phyloP scores from a whole-genome alignment of 139 green algal species.

The Chlorella sorokiniana region DNA sequence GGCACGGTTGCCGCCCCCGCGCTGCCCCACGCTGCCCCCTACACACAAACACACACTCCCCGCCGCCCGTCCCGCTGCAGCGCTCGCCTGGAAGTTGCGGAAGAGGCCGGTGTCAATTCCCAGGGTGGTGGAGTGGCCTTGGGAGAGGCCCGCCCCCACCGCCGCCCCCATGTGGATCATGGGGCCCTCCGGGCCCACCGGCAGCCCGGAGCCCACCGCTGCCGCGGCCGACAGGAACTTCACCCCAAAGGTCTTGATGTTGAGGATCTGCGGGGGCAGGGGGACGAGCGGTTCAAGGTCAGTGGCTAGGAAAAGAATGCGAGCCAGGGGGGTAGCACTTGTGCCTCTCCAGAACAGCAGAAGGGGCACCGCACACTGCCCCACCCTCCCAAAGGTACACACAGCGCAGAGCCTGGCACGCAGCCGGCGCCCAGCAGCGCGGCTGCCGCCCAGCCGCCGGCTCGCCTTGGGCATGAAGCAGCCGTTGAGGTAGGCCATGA shows the following conservation, averaged over 20 bases:
- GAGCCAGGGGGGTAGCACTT: background rate
- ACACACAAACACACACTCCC: background rate
- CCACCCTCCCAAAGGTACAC: background rate
- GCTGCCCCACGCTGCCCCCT: background rate
- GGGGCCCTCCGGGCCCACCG: constrained; percentile 87
- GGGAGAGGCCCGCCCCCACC: constrained; percentile 69
- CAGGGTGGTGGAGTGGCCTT: constrained; percentile 86
- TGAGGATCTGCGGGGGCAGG: constrained; percentile 70
- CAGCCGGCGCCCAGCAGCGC: too few relatives aligned
- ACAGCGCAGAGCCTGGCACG: background rate
- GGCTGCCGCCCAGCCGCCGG: background rate
- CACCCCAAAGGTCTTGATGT: constrained; percentile 80
- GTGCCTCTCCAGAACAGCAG: too few relatives aligned
- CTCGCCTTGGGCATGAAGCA: constrained; percentile 71
- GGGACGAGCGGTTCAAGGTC: background rate
- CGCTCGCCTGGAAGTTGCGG: constrained; percentile 62
- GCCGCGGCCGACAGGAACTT: constrained; percentile 80
- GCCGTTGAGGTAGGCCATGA: constrained; percentile 93
- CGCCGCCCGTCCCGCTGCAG: background rate
- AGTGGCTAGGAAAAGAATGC: background rate
- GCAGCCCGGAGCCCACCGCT: constrained; percentile 79
- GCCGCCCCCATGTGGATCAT: constrained; percentile 89
- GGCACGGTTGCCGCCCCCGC: too few relatives aligned
- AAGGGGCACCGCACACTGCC: too few relatives aligned
- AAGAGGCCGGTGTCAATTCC: constrained; percentile 72